A percentile compares a stretch with the other conserved stretches of the same genome.
These are phyloP conservation scores for Rhododendron mucronatum DNA, from an alignment of 148 eudicot species.

Conservation along the genomic window DNA sequence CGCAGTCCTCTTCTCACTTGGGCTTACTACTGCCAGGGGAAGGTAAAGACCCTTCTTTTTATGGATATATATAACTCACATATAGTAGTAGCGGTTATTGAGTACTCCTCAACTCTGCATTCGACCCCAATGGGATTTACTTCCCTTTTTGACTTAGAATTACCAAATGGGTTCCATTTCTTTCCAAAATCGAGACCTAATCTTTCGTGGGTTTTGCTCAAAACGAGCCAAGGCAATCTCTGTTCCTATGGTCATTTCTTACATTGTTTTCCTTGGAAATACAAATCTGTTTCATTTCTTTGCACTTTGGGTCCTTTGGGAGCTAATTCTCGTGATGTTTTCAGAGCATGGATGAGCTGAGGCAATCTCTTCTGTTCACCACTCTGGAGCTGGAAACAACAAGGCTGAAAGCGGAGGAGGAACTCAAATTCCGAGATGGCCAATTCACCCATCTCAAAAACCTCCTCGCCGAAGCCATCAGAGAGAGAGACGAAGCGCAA, in stretches of 20 bases:
- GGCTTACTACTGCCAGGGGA: conserved; percentile 40
- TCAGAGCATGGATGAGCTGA: conserved; percentile 41
- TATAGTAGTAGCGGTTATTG: background rate
- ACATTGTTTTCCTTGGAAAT: background rate
- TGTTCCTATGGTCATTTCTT: background rate
- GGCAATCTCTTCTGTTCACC: conserved; percentile 32
- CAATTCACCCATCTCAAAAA: conserved; percentile 28
- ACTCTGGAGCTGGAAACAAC: conserved; percentile 40
- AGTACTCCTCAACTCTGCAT: background rate
- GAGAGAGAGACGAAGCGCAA: conserved; percentile 42
- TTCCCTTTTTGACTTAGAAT: background rate
- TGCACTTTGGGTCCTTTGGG: background rate
- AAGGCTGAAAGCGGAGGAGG: conserved; percentile 35
- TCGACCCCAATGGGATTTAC: background rate
- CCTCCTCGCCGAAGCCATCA: conserved; percentile 23
- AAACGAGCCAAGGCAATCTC: background rate
- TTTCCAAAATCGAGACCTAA: background rate
- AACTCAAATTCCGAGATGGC: conserved; percentile 34
- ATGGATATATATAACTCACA: too few species aligned
- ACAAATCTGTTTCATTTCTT: background rate
- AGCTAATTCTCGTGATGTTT: background rate
- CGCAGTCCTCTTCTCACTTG: conserved; percentile 33
- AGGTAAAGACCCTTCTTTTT: conserved; percentile 20
- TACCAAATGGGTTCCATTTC: background rate
- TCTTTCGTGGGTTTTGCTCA: background rate